Evolutionary conservation across 2,329 filamentous ascomycete genomes (phyloP).

Genomic region (Cladobotryum protrusum): DNA sequence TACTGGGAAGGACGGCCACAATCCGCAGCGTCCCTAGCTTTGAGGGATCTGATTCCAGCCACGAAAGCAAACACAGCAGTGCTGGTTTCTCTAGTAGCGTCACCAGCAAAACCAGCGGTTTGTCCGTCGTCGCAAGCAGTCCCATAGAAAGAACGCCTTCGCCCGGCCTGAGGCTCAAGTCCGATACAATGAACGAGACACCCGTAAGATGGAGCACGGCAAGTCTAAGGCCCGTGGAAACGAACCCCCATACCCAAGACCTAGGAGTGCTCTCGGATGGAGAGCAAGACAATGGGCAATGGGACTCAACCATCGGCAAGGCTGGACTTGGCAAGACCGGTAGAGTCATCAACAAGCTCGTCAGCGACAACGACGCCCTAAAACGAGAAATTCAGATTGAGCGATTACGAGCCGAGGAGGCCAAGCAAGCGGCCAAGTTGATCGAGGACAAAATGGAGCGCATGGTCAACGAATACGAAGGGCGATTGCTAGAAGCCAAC

Average conservation of each 20-base stretch:
- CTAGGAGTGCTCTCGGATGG: slow-evolving; percentile 24
- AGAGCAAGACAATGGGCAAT: slow-evolving; percentile 35
- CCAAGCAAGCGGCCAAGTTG: slow-evolving; percentile 60
- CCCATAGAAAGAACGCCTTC: slow-evolving; percentile 27
- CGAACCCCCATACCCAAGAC: slow-evolving; percentile 22
- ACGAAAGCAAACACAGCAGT: slow-evolving; percentile 44
- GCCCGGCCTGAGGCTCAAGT: slow-evolving; percentile 29
- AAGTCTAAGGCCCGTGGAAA: slow-evolving; percentile 26
- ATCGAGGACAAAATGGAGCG: slow-evolving; percentile 67
- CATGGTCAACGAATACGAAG: slow-evolving; percentile 62
- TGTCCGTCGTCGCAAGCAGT: slow-evolving; percentile 35
- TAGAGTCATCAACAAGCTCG: slow-evolving; percentile 72
- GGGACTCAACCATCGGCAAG: slow-evolving; percentile 64
- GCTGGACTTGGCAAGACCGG: slow-evolving; percentile 69
- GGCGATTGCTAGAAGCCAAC: slow-evolving; percentile 60
- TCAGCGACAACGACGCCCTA: slow-evolving; percentile 72
- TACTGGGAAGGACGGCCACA: slow-evolving; percentile 33
- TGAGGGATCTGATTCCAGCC: slow-evolving; percentile 43
- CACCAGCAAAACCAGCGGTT: slow-evolving; percentile 46
- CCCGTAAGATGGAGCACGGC: slow-evolving; percentile 27
- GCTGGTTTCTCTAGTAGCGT: slow-evolving; percentile 48
- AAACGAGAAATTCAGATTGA: slow-evolving; percentile 68
- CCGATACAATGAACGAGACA: slow-evolving; percentile 21
- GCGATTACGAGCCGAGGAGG: slow-evolving; percentile 59
- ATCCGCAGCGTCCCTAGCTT: slow-evolving; percentile 54